Percentiles rank a stretch among this genome's conserved stretches.
phyloP scores from a whole-genome alignment of 31 red algal species.

The Bonnemaisonia californica region DNA sequence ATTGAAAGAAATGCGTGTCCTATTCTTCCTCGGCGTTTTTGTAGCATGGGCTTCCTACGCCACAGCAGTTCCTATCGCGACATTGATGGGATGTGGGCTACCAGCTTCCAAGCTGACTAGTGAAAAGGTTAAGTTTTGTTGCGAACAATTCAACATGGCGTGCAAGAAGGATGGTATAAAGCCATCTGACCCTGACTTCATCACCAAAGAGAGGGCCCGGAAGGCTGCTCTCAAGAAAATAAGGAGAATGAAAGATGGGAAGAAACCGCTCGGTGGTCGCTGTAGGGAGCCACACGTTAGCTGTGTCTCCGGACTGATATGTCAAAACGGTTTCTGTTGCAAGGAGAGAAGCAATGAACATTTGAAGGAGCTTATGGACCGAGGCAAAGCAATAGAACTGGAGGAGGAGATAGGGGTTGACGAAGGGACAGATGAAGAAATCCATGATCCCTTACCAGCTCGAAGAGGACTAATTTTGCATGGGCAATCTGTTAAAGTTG shows the following conservation, averaged over 20 bases:
- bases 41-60: background rate
- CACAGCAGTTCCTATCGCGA: slow-evolving; percentile 31
- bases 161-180: slow-evolving; percentile 29
- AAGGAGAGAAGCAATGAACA: slow-evolving; percentile 32
- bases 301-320: slow-evolving; percentile 47
- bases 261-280: slow-evolving; percentile 26
- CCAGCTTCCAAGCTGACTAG: background rate
- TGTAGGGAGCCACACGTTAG: slow-evolving; percentile 4
- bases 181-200: background rate
- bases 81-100: slow-evolving; percentile 35
- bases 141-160: slow-evolving; percentile 55
- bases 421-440: slow-evolving; percentile 37
- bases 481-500: slow-evolving; percentile 38
- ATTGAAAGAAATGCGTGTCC: too few species aligned
- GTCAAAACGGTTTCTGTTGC: slow-evolving; percentile 42
- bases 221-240: background rate
- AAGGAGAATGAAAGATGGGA: background rate
- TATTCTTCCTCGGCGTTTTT: background rate
- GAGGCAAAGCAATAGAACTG: slow-evolving; percentile 50
- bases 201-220: background rate
- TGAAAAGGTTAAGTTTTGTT: slow-evolving; percentile 47
- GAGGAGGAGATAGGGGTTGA: slow-evolving; percentile 35
- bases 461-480: slow-evolving; percentile 37
- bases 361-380: slow-evolving; percentile 37
- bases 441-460: slow-evolving; percentile 50